phyloP scores from a whole-genome alignment of 2,329 filamentous ascomycete species.

The Aphanocladium album region DNA sequence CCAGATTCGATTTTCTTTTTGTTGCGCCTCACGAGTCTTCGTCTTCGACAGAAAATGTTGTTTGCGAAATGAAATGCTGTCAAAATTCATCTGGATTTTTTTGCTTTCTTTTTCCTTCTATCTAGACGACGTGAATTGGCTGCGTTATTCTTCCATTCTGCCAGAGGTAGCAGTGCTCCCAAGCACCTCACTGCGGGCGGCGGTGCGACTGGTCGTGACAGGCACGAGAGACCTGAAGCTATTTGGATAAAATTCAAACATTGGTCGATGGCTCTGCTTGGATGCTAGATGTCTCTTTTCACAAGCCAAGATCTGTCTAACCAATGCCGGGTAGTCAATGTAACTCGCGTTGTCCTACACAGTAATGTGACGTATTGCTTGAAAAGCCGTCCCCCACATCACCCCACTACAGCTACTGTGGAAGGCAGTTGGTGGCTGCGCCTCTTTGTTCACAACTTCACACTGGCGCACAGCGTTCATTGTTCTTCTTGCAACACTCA shows the following conservation, averaged over 20 bases:
- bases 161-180: no score
- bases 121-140: no score
- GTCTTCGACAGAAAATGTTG: background rate
- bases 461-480: background rate
- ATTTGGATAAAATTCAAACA: no score
- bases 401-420: conserved; percentile 2
- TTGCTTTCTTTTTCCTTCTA: background rate
- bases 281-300: no score
- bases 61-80: background rate
- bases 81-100: background rate
- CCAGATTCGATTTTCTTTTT: conserved; percentile 38
- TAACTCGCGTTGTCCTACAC: no score
- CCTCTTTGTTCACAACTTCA: background rate
- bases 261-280: no score
- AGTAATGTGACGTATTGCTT: background rate
- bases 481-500: background rate
- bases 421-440: background rate
- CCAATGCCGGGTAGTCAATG: no score
- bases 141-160: no score
- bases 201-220: no score
- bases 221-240: no score
- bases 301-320: no score
- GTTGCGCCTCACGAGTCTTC: background rate
- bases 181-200: no score
- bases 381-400: background rate